Evolutionary conservation across 1,284 basidiomycete species (phyloP), one percentile per base, ranked within the genome.

Genomic region (Austropuccinia psidii): DNA sequence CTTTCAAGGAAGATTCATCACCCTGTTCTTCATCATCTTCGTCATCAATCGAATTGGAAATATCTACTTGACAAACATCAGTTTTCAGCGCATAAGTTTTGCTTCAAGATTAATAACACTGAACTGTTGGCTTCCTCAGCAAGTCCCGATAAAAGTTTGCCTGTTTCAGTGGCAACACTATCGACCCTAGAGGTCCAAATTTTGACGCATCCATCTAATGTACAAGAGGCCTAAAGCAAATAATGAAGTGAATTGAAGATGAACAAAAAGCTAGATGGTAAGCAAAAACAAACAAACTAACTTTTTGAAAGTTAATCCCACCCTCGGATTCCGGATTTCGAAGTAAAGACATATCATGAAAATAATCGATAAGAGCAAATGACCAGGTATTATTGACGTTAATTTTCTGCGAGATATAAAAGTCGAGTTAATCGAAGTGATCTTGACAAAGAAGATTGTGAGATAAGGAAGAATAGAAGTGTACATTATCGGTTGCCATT

Each of bases 141-240:
- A 35, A 98, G 86, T 79, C 97, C 97, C 77, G 88, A 92, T 62
- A 98, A 85, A 13, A 99, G 85, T 80, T 97, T 97, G 39, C 93
- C 93, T 0, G 95, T 98, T 82, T 98, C 96, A 0, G 91, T 95
- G 13, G 93, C 93, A 50, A 98, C 93, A 76, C 90, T 92, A 81
- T 99, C 95, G 45, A 99, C 96, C 73, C 95, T 89, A 77, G 90
- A 93, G 0, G 95, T 98, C 94, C 94, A 99, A 75, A 99, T 96
- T 83, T 98, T 99, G 81, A 99, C 93, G 81, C 96, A 99, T 5
- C 96, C 96, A 75, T 99, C 96, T 21, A 99, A 86, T 0, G 95
- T 98, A 80, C 90, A 96, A 0, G 92, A 95, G 11, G 95, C 95
- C 79, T 96, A 98, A 98, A n/a, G n/a, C n/a, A n/a, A n/a, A n/a